phyloP scores from a whole-genome alignment of 202 grass and related monocot species.

The Zoysia matrella region DNA sequence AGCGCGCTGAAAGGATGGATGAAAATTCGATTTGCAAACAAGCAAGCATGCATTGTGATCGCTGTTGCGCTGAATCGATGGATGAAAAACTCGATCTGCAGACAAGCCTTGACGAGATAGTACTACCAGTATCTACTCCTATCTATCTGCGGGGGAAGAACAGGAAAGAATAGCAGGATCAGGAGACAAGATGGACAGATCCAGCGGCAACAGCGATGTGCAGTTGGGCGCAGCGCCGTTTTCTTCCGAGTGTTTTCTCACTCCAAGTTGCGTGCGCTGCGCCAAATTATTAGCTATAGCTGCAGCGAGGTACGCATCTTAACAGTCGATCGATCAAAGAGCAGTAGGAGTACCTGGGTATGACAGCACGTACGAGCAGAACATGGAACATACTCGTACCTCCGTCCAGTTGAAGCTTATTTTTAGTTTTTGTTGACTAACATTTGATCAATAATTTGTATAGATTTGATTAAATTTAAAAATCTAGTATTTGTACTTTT shows the following conservation, averaged over 20 bases:
- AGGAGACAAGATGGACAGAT: not conserved
- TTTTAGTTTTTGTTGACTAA: too few relatives aligned
- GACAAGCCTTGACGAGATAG: constrained; percentile 15
- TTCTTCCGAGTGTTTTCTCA: not conserved
- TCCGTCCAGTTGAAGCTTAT: too few relatives aligned
- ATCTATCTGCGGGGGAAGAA: not conserved
- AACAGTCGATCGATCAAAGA: not conserved
- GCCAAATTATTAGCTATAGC: too few relatives aligned
- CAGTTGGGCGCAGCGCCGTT: not conserved
- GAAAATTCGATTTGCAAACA: too few relatives aligned
- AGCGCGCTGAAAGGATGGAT: too few relatives aligned
- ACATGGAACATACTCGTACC: not conserved
- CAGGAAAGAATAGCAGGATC: not conserved
- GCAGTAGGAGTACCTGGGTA: not conserved
- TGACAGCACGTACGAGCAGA: not conserved
- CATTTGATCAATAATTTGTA: too few relatives aligned
- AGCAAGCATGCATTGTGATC: too few relatives aligned
- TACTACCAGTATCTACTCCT: not conserved
- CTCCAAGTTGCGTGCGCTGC: not conserved
- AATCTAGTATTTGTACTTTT: too few relatives aligned
- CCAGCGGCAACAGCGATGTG: constrained; percentile 17
- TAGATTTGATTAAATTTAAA: too few relatives aligned
- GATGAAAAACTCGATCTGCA: too few relatives aligned
- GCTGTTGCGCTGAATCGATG: too few relatives aligned
- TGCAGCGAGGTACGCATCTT: not conserved